Base-by-base conservation (phyloP, 805 yeast genomes). In the Tetrapisispora taiwanensis region DNA sequence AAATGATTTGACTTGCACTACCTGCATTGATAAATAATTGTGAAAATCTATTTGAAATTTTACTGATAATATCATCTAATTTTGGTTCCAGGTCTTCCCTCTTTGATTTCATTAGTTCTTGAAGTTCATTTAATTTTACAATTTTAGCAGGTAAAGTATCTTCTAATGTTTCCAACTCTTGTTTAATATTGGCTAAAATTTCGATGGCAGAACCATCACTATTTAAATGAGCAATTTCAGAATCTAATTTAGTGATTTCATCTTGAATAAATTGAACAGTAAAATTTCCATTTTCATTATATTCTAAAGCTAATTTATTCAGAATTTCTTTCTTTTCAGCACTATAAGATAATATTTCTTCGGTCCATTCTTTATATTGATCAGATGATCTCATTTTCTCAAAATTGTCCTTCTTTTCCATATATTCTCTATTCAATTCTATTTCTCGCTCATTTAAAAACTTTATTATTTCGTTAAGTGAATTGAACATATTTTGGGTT, bases 1-100 rank as follows among this genome's bases (percentile, higher is more conserved):
- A 68, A 31, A 63, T 60, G 4, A 92, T 86, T 51, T 75, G 78
- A n/a, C 98, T 98, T 22, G 80, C 87, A 60, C 90, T 83, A 1
- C 95, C 95, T 28, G 88, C 88, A 9, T 75, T 69, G 5, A 71
- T 67, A 60, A 92, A 86, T 41, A 84, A 73, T 19, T 69, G 66
- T 13, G 82, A 67, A 63, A 89, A 92, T 44, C 79, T 77, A 1
- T 53, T 49, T 0, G 94, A 81, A 4, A 89, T 81, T 26, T 66
- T 60, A 2, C 51, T 50, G 0, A 85, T 76, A 38, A 84, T 67
- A 2, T 52, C 53, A 4, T 74, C 69, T 22, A 90, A 63, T 48
- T 73, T 71, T 1, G 79, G 77, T 51, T 80, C 88, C 84, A 95
- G 83, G 1, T 48, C 56, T 0, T 44, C 49, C 28, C 68, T 60